phyloP scores from a whole-genome alignment of 2,329 filamentous ascomycete species.

The Diaporthe ampelina region DNA sequence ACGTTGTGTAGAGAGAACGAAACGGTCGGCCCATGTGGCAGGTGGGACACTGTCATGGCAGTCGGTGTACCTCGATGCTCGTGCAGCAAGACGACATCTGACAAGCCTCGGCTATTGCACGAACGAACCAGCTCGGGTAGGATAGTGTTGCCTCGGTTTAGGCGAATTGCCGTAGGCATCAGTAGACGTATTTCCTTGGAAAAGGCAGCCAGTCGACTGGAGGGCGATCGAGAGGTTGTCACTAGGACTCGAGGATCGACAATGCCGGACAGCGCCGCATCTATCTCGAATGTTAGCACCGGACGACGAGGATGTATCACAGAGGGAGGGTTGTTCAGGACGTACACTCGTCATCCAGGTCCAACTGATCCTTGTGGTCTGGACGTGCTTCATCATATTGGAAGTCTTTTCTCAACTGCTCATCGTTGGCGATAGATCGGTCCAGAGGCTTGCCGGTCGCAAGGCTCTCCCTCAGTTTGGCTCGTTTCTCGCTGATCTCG shows the following conservation, averaged over 20 bases:
- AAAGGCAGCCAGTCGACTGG: constrained; percentile 86
- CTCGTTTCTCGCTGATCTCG: constrained; percentile 91
- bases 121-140: constrained; percentile 87
- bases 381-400: constrained; percentile 90
- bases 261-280: constrained; percentile 86
- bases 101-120: constrained; percentile 83
- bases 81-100: constrained; percentile 88
- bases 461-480: constrained; percentile 86
- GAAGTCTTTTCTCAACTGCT: constrained; percentile 85
- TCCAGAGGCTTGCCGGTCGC: constrained; percentile 91
- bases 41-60: constrained; percentile 87
- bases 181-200: constrained; percentile 81
- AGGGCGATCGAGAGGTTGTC: constrained; percentile 91
- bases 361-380: constrained; percentile 78
- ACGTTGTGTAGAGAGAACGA: constrained; percentile 95
- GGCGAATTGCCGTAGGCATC: constrained; percentile 85
- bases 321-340: background rate
- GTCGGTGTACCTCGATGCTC: constrained; percentile 95
- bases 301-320: background rate
- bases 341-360: constrained; percentile 87
- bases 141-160: constrained; percentile 93
- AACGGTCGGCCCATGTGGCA: constrained; percentile 88
- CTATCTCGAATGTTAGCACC: constrained; percentile 22
- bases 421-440: constrained; percentile 87
- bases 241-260: constrained; percentile 91